phyloP scores from a whole-genome alignment of 2,329 filamentous ascomycete genomes.

The Diaporthe eres region DNA sequence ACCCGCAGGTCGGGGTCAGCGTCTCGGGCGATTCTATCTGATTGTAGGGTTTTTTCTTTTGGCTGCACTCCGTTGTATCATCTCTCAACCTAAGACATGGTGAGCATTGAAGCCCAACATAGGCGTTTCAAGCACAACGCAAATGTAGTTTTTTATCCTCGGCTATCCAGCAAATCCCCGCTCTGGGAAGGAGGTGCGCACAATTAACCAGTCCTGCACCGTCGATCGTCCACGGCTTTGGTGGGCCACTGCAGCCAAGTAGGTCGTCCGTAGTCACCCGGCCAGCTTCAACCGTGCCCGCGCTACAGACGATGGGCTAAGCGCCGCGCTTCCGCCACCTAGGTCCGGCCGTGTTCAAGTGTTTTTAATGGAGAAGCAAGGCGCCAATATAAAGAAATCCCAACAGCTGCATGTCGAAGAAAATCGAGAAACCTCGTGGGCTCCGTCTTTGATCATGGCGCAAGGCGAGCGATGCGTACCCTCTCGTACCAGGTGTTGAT shows the following conservation, averaged over 20 bases:
- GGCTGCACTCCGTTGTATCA: too few relatives aligned
- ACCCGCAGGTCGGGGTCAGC: too few relatives aligned
- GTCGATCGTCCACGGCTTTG: neutral
- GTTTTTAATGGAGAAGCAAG: neutral
- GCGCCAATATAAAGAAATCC: neutral
- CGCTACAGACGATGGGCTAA: neutral
- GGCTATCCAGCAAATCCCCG: neutral
- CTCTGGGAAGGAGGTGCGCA: neutral
- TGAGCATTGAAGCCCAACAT: neutral
- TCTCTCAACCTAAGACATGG: neutral
- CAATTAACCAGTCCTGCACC: neutral
- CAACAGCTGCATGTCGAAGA: neutral
- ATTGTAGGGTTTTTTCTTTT: neutral
- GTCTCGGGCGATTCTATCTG: neutral
- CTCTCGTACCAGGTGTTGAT: too few relatives aligned
- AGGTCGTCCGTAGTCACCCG: neutral
- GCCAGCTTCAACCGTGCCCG: neutral
- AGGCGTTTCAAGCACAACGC: fast-evolving
- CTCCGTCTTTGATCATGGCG: too few relatives aligned
- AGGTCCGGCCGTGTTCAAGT: neutral
- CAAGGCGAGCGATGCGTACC: too few relatives aligned
- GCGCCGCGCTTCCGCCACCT: neutral
- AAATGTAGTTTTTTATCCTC: neutral
- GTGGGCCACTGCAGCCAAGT: neutral
- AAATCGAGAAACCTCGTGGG: too few relatives aligned